These are phyloP conservation scores for Penicillium daleae DNA, from an alignment of 495 filamentous ascomycete species.

Conservation along the genomic window DNA sequence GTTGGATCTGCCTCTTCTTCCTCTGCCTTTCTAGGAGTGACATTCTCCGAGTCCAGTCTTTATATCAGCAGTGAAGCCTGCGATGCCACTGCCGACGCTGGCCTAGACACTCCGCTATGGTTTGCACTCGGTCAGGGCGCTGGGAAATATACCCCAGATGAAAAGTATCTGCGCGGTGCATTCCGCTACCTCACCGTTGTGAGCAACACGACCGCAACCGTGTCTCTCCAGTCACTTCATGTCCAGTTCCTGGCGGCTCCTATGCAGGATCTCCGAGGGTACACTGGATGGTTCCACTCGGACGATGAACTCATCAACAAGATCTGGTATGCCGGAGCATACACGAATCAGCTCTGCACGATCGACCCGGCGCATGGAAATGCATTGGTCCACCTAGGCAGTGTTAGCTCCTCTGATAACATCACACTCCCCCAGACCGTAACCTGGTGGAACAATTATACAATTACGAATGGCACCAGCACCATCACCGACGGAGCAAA, in stretches of 20 bases:
- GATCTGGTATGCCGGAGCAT: conserved; percentile 68
- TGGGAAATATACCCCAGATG: conserved; percentile 37
- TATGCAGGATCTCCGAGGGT: conserved; percentile 55
- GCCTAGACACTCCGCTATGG: conserved; percentile 46
- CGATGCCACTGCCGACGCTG: conserved; percentile 48
- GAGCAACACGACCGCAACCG: conserved; percentile 27
- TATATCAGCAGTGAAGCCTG: conserved; percentile 45
- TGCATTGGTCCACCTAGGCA: conserved; percentile 44
- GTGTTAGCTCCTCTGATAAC: conserved; percentile 21
- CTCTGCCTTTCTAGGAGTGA: conserved; percentile 45
- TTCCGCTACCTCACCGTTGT: conserved; percentile 50
- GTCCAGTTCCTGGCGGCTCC: conserved; percentile 43
- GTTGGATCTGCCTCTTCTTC: conserved; percentile 30
- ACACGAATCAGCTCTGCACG: conserved; percentile 61
- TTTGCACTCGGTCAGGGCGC: conserved; percentile 32
- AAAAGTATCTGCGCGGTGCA: conserved; percentile 42
- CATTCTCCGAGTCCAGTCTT: conserved; percentile 47
- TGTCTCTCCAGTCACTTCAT: conserved; percentile 20
- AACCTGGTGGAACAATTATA: conserved; percentile 37
- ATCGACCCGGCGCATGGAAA: conserved; percentile 54
- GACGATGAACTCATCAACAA: conserved; percentile 59
- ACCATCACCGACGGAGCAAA: conserved; percentile 61
- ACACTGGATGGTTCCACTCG: conserved; percentile 63
- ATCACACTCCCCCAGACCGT: conserved; percentile 6
- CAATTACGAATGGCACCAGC: conserved; percentile 48